Evolutionary conservation across 768 basidiomycete species (phyloP).

Genomic region (Phylloporus sp.): DNA sequence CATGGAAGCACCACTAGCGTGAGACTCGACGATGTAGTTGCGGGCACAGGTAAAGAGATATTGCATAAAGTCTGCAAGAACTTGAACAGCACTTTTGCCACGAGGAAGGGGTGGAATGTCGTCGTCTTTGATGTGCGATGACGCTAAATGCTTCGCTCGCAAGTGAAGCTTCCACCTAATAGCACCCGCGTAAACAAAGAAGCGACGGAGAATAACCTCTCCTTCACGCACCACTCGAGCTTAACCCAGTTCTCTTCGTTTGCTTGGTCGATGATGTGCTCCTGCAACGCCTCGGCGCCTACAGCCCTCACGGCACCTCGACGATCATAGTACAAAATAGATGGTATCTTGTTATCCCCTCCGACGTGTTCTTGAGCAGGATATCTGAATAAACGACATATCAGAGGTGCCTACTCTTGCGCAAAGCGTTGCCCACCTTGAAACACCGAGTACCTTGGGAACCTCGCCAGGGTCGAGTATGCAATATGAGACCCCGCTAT

Average conservation of each 20-base stretch:
- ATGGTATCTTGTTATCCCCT: too few relatives aligned
- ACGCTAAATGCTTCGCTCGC: conserved; percentile 23
- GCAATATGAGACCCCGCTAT: too few relatives aligned
- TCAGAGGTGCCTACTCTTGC: not conserved
- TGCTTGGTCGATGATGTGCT: conserved; percentile 32
- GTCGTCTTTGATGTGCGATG: conserved; percentile 19
- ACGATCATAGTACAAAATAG: conserved; percentile 42
- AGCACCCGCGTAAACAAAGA: not conserved
- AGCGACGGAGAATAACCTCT: not conserved
- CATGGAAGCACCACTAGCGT: conserved; percentile 20
- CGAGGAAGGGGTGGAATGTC: conserved; percentile 23
- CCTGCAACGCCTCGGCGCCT: conserved; percentile 35
- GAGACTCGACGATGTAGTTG: conserved; percentile 18
- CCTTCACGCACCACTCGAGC: conserved; percentile 35
- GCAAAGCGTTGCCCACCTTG: conserved; percentile 17
- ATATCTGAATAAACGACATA: too few relatives aligned
- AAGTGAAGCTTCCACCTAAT: conserved; percentile 36
- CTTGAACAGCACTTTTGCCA: conserved; percentile 16
- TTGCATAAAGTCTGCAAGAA: conserved; percentile 25
- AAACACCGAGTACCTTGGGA: conserved; percentile 26
- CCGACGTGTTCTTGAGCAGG: too few relatives aligned
- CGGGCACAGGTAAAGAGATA: conserved; percentile 24
- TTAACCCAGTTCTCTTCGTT: conserved; percentile 37
- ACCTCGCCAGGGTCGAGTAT: conserved; percentile 34
- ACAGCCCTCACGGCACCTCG: conserved; percentile 37